These are phyloP conservation scores for Ballota nigra DNA, from an alignment of 257 asterid genomes.

Conservation along the genomic window DNA sequence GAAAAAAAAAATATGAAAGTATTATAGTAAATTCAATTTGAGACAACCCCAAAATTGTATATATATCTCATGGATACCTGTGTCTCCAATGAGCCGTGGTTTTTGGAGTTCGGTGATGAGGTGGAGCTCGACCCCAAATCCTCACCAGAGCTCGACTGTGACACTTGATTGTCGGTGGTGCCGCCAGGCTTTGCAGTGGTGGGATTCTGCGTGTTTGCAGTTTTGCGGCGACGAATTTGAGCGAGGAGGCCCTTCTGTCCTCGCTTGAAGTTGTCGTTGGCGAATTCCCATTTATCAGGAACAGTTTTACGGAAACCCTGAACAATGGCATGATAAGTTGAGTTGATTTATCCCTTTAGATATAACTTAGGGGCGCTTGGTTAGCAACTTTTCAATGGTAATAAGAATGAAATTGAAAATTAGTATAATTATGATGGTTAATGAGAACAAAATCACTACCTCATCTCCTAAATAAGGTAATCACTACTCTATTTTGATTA, in stretches of 20 bases:
- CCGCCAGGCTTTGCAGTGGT: slow-evolving; percentile 27
- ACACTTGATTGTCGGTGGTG: slow-evolving; percentile 21
- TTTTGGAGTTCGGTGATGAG: slow-evolving; percentile 61
- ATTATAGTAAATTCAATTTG: no score
- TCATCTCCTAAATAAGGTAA: no score
- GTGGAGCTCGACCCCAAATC: slow-evolving; percentile 70
- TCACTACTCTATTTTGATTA: no score
- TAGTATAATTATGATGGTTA: no score
- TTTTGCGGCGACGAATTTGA: slow-evolving; percentile 68
- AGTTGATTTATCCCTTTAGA: background rate
- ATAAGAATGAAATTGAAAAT: no score
- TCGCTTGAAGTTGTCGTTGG: slow-evolving; percentile 71
- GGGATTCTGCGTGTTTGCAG: slow-evolving; percentile 20
- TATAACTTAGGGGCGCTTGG: no score
- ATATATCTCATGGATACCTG: slow-evolving; percentile 14
- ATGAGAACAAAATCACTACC: no score
- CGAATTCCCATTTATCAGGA: slow-evolving; percentile 93
- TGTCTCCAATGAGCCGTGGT: slow-evolving; percentile 51
- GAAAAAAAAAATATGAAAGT: no score
- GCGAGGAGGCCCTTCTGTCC: slow-evolving; percentile 64
- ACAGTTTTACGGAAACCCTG: slow-evolving; percentile 84
- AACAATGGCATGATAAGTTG: background rate
- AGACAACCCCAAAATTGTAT: no score
- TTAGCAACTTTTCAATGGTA: no score
- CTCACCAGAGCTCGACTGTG: slow-evolving; percentile 59